Evolutionary conservation across 176 grass and related monocot genomes (phyloP).

Genomic region (Triticum turgidum): DNA sequence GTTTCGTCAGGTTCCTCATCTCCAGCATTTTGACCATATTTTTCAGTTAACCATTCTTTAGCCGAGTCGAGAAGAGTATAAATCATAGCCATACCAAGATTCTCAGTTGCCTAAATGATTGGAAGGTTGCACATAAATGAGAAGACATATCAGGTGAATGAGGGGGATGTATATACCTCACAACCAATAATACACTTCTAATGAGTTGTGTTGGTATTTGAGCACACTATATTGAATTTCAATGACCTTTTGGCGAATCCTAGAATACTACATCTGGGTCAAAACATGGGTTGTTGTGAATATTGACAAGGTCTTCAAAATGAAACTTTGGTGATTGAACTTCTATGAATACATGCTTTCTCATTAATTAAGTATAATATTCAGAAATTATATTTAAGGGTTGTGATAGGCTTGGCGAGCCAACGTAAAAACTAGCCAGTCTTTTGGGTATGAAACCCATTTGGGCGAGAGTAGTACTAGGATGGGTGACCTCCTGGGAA

Average conservation of each 20-base stretch:
- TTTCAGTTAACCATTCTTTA: slow-evolving; percentile 94
- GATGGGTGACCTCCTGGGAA: no score
- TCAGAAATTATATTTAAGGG: not conserved
- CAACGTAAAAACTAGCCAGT: no score
- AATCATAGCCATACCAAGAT: slow-evolving; percentile 99
- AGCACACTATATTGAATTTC: slow-evolving; percentile 17
- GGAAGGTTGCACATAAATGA: slow-evolving; percentile 21
- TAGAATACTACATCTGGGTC: not conserved
- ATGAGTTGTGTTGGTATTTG: not conserved
- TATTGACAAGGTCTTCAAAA: not conserved
- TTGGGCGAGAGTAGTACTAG: no score
- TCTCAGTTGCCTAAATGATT: slow-evolving; percentile 73
- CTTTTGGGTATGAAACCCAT: no score
- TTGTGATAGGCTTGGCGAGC: no score
- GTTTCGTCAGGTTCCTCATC: slow-evolving; percentile 59
- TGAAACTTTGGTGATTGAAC: not conserved
- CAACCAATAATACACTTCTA: slow-evolving; percentile 6
- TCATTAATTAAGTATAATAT: not conserved
- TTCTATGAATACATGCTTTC: not conserved
- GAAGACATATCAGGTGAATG: not conserved
- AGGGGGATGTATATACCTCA: not conserved
- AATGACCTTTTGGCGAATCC: slow-evolving; percentile 14
- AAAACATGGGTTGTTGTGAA: not conserved
- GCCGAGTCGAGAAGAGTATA: slow-evolving; percentile 95
- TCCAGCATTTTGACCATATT: slow-evolving; percentile 61